Percentiles rank a stretch among this genome's conserved stretches.
phyloP scores from a whole-genome alignment of 495 filamentous ascomycete genomes.

The Cladorrhinum samala region DNA sequence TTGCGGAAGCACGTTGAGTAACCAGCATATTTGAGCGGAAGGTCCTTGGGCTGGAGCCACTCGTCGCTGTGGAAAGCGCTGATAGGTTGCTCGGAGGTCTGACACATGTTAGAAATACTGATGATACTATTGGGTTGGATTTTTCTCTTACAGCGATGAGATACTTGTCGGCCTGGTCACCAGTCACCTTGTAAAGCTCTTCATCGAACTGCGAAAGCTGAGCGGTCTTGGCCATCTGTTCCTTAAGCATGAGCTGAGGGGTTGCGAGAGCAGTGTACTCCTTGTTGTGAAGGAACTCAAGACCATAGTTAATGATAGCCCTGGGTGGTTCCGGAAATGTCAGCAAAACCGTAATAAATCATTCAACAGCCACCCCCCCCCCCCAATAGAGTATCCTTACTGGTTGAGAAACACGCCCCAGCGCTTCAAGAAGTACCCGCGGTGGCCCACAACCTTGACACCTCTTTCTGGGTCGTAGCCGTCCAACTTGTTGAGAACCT shows the following conservation, averaged over 20 bases:
- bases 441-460: conserved; percentile 90
- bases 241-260: conserved; percentile 91
- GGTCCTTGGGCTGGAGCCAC: conserved; percentile 78
- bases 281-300: conserved; percentile 74
- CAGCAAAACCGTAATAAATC: too few relatives aligned
- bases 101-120: neutral
- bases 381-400: conserved; percentile 10
- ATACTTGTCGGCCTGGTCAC: conserved; percentile 85
- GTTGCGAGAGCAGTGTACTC: conserved; percentile 85
- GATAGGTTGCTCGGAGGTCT: conserved; percentile 89
- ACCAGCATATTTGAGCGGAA: conserved; percentile 89
- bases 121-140: neutral
- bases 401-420: conserved; percentile 83
- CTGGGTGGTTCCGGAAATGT: too few relatives aligned
- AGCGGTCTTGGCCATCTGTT: conserved; percentile 98
- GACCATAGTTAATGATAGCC: conserved; percentile 87
- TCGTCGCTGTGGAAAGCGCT: conserved; percentile 88
- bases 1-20: conserved; percentile 93
- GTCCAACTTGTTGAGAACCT: conserved; percentile 79
- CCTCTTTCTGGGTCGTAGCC: conserved; percentile 93
- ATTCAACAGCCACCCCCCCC: too few relatives aligned
- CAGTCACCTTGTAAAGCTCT: conserved; percentile 92
- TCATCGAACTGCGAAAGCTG: conserved; percentile 97
- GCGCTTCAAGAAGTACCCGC: conserved; percentile 84
- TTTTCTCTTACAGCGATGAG: conserved; percentile 60